phyloP scores from a whole-genome alignment of 768 basidiomycete genomes.

The Dacryopinax primogenitus region DNA sequence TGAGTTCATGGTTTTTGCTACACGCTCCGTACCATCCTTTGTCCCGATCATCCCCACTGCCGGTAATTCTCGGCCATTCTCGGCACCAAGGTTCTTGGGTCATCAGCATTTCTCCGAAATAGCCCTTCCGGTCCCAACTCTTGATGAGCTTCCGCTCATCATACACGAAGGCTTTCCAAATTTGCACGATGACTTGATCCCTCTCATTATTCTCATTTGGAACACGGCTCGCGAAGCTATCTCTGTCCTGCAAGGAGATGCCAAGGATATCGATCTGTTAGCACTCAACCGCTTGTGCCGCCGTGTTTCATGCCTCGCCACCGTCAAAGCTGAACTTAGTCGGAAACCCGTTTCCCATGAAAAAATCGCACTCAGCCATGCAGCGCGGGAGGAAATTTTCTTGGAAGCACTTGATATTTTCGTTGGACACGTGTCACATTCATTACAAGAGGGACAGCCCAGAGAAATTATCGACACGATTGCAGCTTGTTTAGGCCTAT shows the following conservation, averaged over 20 bases:
- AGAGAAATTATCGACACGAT: slow-evolving; percentile 40
- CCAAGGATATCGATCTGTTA: slow-evolving; percentile 50
- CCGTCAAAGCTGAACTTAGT: background rate
- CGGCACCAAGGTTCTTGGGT: slow-evolving; percentile 63
- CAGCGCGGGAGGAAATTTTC: slow-evolving; percentile 76
- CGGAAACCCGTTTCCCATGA: background rate
- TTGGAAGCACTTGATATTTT: slow-evolving; percentile 84
- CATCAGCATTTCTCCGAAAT: slow-evolving; percentile 74
- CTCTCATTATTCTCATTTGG: slow-evolving; percentile 59
- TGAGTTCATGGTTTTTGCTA: slow-evolving; percentile 78
- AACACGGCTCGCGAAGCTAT: slow-evolving; percentile 38
- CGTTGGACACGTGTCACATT: slow-evolving; percentile 41
- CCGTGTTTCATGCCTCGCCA: background rate
- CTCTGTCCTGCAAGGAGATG: slow-evolving; percentile 38
- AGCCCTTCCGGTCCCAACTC: slow-evolving; percentile 44
- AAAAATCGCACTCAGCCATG: slow-evolving; percentile 25
- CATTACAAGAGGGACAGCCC: slow-evolving; percentile 22
- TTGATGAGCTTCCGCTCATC: slow-evolving; percentile 57
- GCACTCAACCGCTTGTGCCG: background rate
- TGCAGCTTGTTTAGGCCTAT: slow-evolving; percentile 51
- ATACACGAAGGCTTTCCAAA: slow-evolving; percentile 52
- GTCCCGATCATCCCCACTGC: slow-evolving; percentile 23
- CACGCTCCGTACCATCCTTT: slow-evolving; percentile 45
- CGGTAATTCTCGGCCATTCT: slow-evolving; percentile 34
- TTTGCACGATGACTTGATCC: slow-evolving; percentile 38